phyloP scores from a whole-genome alignment of 2,329 filamentous ascomycete species.

The Ceratocystis smalleyi region DNA sequence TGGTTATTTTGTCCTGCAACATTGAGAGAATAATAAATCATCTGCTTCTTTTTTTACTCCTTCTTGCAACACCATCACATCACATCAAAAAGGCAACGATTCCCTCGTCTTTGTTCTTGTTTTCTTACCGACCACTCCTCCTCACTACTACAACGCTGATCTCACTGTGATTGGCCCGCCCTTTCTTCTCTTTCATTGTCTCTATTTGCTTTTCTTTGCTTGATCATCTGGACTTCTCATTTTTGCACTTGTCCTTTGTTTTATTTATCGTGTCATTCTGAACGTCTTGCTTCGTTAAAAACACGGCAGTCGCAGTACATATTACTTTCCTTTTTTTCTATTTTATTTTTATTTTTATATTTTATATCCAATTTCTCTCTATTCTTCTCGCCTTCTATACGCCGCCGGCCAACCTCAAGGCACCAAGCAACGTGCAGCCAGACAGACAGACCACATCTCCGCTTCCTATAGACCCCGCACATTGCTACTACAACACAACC shows the following conservation, averaged over 20 bases:
- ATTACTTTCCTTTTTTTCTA: background rate
- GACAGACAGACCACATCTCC: constrained; percentile 8
- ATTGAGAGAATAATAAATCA: too few species aligned
- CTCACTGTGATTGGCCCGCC: background rate
- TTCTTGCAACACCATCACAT: background rate
- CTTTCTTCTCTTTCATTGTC: background rate
- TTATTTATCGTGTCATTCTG: constrained; percentile 5
- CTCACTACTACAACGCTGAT: background rate
- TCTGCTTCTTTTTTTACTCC: background rate
- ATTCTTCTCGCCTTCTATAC: too few species aligned
- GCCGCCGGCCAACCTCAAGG: too few species aligned
- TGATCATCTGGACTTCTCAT: background rate
- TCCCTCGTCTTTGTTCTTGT: constrained; percentile 4
- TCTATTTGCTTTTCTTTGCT: background rate
- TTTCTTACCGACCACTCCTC: background rate
- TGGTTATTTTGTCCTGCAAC: background rate
- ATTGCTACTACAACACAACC: background rate
- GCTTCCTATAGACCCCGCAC: background rate
- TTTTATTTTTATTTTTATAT: background rate
- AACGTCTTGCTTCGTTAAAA: background rate
- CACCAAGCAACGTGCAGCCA: background rate
- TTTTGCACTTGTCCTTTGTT: background rate
- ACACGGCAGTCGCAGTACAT: too few species aligned
- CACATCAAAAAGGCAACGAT: constrained; percentile 5
- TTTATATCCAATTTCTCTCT: too few species aligned